Conservation (phyloP, 2,329 filamentous ascomycete species). For the Akanthomyces lecanii region DNA sequence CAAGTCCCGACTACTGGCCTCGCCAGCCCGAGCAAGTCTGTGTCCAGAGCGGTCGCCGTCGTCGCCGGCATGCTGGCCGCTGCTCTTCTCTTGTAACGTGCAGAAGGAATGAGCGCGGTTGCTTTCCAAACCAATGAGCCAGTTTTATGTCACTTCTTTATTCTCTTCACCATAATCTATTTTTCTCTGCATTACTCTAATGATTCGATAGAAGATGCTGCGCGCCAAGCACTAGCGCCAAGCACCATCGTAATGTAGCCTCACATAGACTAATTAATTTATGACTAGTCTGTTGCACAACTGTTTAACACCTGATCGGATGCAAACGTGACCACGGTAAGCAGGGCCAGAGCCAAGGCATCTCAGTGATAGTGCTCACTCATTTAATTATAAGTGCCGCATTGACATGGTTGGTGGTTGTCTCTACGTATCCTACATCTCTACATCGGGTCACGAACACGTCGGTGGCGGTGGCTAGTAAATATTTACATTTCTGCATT, state of each 20-base stretch:
- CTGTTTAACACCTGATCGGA: no score
- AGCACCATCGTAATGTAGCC: not conserved
- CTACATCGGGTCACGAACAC: not conserved
- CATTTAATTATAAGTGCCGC: no score
- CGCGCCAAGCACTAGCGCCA: not conserved
- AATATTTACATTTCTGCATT: not conserved
- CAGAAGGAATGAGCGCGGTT: not conserved
- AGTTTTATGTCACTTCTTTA: conserved; percentile 41
- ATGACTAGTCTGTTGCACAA: not conserved
- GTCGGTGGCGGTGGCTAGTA: not conserved
- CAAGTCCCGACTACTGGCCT: not conserved
- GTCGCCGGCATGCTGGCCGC: not conserved
- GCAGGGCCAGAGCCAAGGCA: not conserved
- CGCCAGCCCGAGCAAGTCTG: not conserved
- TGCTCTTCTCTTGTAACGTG: conserved; percentile 4
- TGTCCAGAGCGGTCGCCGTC: not conserved
- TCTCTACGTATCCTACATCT: no score
- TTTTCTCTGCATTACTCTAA: not conserved
- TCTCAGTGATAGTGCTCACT: not conserved
- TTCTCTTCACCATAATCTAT: not conserved
- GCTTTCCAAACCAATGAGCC: not conserved
- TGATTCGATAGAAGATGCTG: not conserved
- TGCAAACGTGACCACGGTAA: not conserved
- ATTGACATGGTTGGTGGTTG: no score
- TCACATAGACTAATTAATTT: not conserved